Conservation (phyloP, 306 rosid species). For the Elaeagnus macrophylla region DNA sequence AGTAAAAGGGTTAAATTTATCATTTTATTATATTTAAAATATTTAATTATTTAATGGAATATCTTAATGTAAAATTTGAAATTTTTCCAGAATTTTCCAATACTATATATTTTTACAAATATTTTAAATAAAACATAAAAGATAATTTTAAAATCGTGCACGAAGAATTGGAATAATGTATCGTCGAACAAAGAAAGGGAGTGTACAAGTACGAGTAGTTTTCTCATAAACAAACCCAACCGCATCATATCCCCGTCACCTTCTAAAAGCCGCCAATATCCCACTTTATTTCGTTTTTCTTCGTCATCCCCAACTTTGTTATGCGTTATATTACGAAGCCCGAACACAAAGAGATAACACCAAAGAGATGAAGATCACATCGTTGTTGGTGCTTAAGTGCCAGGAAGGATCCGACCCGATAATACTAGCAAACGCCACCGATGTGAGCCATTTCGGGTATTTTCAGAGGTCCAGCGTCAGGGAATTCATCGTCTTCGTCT, state of each 20-base stretch:
- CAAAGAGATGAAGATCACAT: constrained; percentile 77
- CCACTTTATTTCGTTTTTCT: not conserved
- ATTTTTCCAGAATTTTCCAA: too few relatives aligned
- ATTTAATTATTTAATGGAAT: too few relatives aligned
- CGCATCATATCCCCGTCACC: not conserved
- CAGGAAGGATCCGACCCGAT: constrained; percentile 87
- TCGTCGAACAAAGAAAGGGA: too few relatives aligned
- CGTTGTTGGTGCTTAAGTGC: constrained; percentile 74
- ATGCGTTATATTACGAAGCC: not conserved
- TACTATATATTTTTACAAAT: too few relatives aligned
- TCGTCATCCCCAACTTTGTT: not conserved
- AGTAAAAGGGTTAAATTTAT: too few relatives aligned
- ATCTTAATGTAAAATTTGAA: too few relatives aligned
- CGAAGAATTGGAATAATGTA: too few relatives aligned
- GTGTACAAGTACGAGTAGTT: too few relatives aligned
- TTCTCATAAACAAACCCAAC: not conserved
- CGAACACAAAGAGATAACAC: not conserved
- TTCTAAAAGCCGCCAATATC: too few relatives aligned
- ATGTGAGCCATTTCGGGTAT: constrained; percentile 75
- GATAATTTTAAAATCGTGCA: too few relatives aligned
- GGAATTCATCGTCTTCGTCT: constrained; percentile 83
- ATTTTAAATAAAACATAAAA: too few relatives aligned
- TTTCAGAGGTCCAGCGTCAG: constrained; percentile 87
- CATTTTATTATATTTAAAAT: too few relatives aligned
- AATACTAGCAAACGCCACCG: constrained; percentile 57